phyloP scores from a whole-genome alignment of 177 flowering plant species.

The Telopea speciosissima region DNA sequence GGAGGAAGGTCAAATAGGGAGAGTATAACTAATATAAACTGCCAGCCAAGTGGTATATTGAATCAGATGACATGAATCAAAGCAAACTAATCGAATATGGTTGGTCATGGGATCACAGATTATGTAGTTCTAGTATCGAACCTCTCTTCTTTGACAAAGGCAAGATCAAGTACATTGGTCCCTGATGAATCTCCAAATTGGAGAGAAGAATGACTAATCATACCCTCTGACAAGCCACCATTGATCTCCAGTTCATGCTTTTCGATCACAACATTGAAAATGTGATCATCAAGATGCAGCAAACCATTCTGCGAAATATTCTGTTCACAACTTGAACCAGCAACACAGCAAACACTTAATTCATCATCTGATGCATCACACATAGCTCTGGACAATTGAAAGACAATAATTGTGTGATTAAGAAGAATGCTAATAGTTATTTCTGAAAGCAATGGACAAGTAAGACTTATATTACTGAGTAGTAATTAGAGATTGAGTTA shows the following conservation, averaged over 20 bases:
- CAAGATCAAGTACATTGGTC: conserved; percentile 8
- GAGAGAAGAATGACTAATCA: conserved; percentile 11
- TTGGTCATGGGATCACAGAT: neutral
- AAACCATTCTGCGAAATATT: conserved; percentile 23
- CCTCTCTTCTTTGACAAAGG: conserved; percentile 25
- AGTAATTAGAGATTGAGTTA: neutral
- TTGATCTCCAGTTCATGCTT: conserved; percentile 27
- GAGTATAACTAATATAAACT: neutral
- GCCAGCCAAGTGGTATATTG: neutral
- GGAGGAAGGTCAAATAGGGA: neutral
- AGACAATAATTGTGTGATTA: neutral
- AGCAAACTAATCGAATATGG: neutral
- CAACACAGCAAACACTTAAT: conserved; percentile 9
- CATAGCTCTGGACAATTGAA: conserved; percentile 27
- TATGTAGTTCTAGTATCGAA: conserved; percentile 11
- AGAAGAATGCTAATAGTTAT: neutral
- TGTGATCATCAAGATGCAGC: conserved; percentile 22
- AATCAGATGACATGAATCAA: neutral
- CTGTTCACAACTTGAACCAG: conserved; percentile 32
- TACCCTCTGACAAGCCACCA: conserved; percentile 23
- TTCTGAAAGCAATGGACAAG: neutral
- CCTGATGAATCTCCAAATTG: conserved; percentile 22
- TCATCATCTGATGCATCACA: conserved; percentile 51
- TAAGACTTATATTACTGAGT: too few relatives aligned
- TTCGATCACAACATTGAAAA: conserved; percentile 24